Conservation (phyloP, 768 basidiomycete genomes). For the Lentinula sp. region DNA sequence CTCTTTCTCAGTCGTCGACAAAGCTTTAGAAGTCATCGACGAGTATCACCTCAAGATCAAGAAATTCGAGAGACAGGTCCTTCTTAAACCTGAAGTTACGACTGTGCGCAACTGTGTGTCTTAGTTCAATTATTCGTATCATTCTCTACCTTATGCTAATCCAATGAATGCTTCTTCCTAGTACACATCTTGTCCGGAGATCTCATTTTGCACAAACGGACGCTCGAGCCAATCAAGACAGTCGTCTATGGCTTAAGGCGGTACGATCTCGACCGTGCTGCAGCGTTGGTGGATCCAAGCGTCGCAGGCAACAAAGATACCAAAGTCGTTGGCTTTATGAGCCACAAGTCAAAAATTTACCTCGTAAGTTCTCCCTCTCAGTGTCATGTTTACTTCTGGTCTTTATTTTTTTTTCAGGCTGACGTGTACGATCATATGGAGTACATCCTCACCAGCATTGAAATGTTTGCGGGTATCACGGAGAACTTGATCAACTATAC, state of each 20-base stretch:
- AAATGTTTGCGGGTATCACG: slow-evolving; percentile 66
- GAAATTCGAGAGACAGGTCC: slow-evolving; percentile 52
- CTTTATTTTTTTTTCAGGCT: slow-evolving; percentile 33
- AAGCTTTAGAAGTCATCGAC: slow-evolving; percentile 61
- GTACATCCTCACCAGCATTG: slow-evolving; percentile 59
- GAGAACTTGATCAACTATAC: slow-evolving; percentile 71
- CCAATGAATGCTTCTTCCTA: slow-evolving; percentile 15
- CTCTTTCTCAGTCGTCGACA: slow-evolving; percentile 51
- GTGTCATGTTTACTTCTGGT: neutral
- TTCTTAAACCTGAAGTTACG: slow-evolving; percentile 55
- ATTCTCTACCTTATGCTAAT: neutral
- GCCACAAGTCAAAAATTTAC: slow-evolving; percentile 64
- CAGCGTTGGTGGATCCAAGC: slow-evolving; percentile 37
- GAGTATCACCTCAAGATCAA: slow-evolving; percentile 60
- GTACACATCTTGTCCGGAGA: slow-evolving; percentile 74
- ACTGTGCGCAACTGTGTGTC: slow-evolving; percentile 53
- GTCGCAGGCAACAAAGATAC: slow-evolving; percentile 12
- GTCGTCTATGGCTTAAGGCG: slow-evolving; percentile 58
- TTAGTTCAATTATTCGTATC: too few relatives aligned
- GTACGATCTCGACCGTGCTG: slow-evolving; percentile 57
- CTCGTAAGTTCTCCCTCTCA: slow-evolving; percentile 31
- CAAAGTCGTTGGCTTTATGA: slow-evolving; percentile 52
- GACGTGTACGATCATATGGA: slow-evolving; percentile 78
- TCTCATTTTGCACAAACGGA: slow-evolving; percentile 64
- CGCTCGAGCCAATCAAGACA: slow-evolving; percentile 62